Evolutionary conservation across 176 grass and related monocot genomes (phyloP).

Genomic region (Musa beccarii): DNA sequence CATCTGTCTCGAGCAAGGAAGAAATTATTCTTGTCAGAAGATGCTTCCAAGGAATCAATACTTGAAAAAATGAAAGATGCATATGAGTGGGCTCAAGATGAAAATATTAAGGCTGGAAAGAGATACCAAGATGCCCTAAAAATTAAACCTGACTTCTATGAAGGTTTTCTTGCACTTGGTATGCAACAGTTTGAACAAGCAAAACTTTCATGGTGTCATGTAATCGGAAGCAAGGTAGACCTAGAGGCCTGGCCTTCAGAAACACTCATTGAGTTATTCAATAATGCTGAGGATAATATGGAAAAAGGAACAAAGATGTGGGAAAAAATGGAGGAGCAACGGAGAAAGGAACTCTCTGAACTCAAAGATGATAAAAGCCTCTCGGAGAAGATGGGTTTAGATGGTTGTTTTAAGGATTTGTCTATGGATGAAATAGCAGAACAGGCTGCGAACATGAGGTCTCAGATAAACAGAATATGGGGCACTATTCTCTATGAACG

Average conservation of each 20-base stretch:
- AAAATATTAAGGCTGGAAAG: constrained; percentile 62
- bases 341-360: constrained; percentile 51
- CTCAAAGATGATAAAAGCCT: constrained; percentile 42
- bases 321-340: constrained; percentile 57
- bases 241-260: constrained; percentile 34
- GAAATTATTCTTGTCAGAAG: constrained; percentile 44
- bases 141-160: constrained; percentile 75
- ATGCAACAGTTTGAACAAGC: constrained; percentile 82
- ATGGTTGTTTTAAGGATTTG: constrained; percentile 31
- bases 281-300: constrained; percentile 75
- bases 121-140: constrained; percentile 67
- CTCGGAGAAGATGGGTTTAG: constrained; percentile 41
- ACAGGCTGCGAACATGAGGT: constrained; percentile 50
- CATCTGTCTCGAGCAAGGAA: constrained; percentile 79
- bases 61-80: constrained; percentile 41
- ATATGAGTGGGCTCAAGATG: constrained; percentile 61
- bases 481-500: constrained; percentile 87
- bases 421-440: constrained; percentile 44
- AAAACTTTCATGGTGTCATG: constrained; percentile 83
- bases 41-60: constrained; percentile 37
- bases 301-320: constrained; percentile 73
- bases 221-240: constrained; percentile 44
- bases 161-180: constrained; percentile 61
- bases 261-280: constrained; percentile 64
- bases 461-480: constrained; percentile 87